These are phyloP conservation scores for Penicillium sp. DNA, from an alignment of 2,329 filamentous ascomycete species.

Conservation along the genomic window DNA sequence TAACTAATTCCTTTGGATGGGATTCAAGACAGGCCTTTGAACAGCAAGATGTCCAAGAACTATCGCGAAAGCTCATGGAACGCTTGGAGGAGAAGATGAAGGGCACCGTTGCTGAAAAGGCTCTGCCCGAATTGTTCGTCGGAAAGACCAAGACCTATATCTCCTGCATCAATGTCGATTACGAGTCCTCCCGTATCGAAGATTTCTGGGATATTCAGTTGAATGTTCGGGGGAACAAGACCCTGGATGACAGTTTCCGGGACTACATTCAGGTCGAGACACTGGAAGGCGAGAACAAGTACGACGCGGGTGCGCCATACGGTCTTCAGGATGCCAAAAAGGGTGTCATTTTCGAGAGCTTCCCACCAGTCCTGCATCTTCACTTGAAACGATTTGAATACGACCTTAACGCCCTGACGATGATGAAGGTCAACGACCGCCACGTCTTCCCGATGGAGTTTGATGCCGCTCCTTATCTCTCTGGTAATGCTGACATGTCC, in stretches of 20 bases:
- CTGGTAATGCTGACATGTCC: conserved; percentile 82
- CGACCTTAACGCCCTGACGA: conserved; percentile 91
- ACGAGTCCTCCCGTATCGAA: conserved; percentile 92
- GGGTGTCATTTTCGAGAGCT: conserved; percentile 94
- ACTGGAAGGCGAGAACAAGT: conserved; percentile 97
- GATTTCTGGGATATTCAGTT: conserved; percentile 99
- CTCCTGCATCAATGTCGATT: conserved; percentile 97
- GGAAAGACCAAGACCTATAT: conserved; percentile 99
- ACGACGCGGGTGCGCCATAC: conserved; percentile 86
- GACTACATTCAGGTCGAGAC: conserved; percentile 98
- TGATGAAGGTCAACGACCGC: conserved; percentile 85
- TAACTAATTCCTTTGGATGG: conserved; percentile 98
- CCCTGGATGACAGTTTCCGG: conserved; percentile 89
- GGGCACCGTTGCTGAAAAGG: conserved; percentile 87
- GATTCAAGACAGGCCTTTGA: conserved; percentile 97
- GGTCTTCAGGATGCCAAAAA: conserved; percentile 97
- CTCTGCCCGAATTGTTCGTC: conserved; percentile 87
- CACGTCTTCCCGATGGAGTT: conserved; percentile 58
- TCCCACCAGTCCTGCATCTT: conserved; percentile 90
- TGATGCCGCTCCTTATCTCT: conserved; percentile 79
- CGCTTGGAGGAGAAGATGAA: conserved; percentile 98
- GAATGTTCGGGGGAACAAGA: conserved; percentile 93
- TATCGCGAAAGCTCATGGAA: conserved; percentile 97
- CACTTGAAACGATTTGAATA: conserved; percentile 98
- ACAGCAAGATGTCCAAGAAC: conserved; percentile 96